phyloP scores from a whole-genome alignment of 2,329 filamentous ascomycete genomes.

The Clarireedia hainanense region DNA sequence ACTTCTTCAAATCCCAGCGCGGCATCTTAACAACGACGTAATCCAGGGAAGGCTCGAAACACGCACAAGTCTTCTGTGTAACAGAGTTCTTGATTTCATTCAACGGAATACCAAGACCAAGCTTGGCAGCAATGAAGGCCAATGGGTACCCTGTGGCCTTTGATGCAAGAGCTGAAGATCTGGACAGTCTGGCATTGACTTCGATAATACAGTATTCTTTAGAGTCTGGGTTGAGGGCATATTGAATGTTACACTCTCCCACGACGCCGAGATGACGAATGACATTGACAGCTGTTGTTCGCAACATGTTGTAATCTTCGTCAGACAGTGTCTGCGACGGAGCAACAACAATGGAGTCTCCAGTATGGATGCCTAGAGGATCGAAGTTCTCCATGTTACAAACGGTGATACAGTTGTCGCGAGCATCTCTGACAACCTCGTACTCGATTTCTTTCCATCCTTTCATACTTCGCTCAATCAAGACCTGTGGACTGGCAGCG shows the following conservation, averaged over 20 bases:
- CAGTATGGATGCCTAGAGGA: slow-evolving; percentile 92
- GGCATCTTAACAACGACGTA: slow-evolving; percentile 99
- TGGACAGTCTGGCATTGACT: slow-evolving; percentile 96
- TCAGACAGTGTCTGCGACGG: slow-evolving; percentile 95
- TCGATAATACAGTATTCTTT: slow-evolving; percentile 98
- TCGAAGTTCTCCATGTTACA: slow-evolving; percentile 99
- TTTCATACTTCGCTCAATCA: slow-evolving; percentile 97
- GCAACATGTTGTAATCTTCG: slow-evolving; percentile 99
- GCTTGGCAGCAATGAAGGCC: slow-evolving; percentile 96
- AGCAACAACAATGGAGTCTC: slow-evolving; percentile 96
- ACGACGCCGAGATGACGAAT: slow-evolving; percentile 94
- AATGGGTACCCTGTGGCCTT: slow-evolving; percentile 97
- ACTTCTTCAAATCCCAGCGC: slow-evolving; percentile 96
- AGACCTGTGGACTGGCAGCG: slow-evolving; percentile 87
- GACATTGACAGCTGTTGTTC: slow-evolving; percentile 95
- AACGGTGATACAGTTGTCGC: slow-evolving; percentile 98
- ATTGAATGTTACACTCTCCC: slow-evolving; percentile 98
- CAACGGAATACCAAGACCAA: slow-evolving; percentile 88
- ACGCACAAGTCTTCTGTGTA: slow-evolving; percentile 96
- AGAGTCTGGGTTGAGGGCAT: slow-evolving; percentile 93
- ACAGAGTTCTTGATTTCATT: slow-evolving; percentile 96
- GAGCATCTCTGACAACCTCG: slow-evolving; percentile 92
- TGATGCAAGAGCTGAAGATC: slow-evolving; percentile 91
- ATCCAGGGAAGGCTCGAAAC: slow-evolving; percentile 95
- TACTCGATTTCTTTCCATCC: slow-evolving; percentile 99